Conservation (phyloP, 1,284 basidiomycete genomes). For the Puccinia novopanici region DNA sequence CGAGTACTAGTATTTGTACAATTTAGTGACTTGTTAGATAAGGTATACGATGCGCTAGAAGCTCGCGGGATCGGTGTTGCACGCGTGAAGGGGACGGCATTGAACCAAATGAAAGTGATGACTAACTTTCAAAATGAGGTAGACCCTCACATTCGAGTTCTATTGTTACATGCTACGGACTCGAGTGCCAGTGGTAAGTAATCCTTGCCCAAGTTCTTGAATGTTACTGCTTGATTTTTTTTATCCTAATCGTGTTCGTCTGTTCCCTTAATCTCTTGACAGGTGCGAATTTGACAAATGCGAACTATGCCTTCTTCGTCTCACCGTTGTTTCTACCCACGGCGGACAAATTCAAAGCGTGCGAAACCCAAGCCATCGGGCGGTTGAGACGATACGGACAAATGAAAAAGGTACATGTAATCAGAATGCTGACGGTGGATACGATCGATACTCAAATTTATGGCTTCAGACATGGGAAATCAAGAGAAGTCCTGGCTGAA, state of each 20-base stretch:
- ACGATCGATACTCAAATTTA: conserved; percentile 85
- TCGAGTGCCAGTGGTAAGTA: conserved; percentile 83
- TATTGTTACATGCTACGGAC: conserved; percentile 87
- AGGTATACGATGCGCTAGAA: conserved; percentile 78
- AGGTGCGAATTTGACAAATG: conserved; percentile 75
- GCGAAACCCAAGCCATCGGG: conserved; percentile 86
- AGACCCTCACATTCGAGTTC: conserved; percentile 65
- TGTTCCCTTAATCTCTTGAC: neutral
- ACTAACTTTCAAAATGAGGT: conserved; percentile 48
- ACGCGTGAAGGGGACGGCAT: conserved; percentile 77
- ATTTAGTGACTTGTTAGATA: conserved; percentile 86
- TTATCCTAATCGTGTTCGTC: neutral
- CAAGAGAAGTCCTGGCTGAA: conserved; percentile 14
- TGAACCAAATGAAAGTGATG: conserved; percentile 64
- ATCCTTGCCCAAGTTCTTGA: neutral
- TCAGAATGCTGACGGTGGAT: conserved; percentile 75
- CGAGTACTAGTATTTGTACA: conserved; percentile 89
- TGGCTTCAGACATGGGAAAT: conserved; percentile 42
- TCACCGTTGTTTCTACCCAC: conserved; percentile 78
- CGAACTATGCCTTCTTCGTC: conserved; percentile 92
- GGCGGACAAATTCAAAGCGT: conserved; percentile 77
- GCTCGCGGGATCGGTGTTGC: conserved; percentile 74
- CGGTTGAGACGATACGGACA: conserved; percentile 85
- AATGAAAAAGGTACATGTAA: conserved; percentile 74
- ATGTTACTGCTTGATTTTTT: neutral